phyloP scores from a whole-genome alignment of 139 green algal species.

The Axilococcus clingmanii region DNA sequence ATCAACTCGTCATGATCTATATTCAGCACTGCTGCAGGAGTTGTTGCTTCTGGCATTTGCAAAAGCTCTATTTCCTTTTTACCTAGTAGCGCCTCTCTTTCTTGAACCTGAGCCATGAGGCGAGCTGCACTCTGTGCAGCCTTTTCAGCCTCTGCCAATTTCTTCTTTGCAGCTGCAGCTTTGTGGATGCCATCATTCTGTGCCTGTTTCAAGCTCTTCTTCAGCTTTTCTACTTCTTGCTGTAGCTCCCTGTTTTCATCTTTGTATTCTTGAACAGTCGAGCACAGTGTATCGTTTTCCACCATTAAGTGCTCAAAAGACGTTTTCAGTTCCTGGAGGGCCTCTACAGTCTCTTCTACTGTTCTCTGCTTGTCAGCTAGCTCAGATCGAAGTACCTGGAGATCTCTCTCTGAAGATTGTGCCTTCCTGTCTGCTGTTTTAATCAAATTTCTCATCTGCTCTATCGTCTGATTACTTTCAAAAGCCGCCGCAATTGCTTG shows the following conservation, averaged over 20 bases:
- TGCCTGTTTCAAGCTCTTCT: slow-evolving; percentile 2
- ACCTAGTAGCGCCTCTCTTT: background rate
- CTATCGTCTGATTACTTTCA: too few species aligned
- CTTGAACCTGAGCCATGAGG: background rate
- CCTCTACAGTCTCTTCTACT: too few species aligned
- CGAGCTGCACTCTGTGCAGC: background rate
- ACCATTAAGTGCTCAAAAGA: too few species aligned
- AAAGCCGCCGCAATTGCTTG: slow-evolving; percentile 5
- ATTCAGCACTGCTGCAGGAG: too few species aligned
- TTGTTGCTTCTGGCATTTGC: too few species aligned
- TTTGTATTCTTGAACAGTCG: slow-evolving; percentile 1
- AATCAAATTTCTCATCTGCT: too few species aligned
- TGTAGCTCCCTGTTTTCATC: background rate
- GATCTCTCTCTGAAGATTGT: too few species aligned
- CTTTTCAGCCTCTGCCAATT: background rate
- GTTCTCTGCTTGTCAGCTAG: slow-evolving; percentile 8
- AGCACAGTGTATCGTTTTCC: too few species aligned
- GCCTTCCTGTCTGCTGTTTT: too few species aligned
- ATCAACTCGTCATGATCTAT: background rate
- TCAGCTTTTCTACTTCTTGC: slow-evolving; percentile 1
- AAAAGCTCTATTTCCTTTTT: background rate
- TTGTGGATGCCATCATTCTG: background rate
- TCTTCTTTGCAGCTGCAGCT: background rate
- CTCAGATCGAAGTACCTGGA: slow-evolving; percentile 5
- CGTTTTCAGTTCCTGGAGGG: too few species aligned